phyloP scores from a whole-genome alignment of 768 basidiomycete genomes.

The Obba rivulosa region DNA sequence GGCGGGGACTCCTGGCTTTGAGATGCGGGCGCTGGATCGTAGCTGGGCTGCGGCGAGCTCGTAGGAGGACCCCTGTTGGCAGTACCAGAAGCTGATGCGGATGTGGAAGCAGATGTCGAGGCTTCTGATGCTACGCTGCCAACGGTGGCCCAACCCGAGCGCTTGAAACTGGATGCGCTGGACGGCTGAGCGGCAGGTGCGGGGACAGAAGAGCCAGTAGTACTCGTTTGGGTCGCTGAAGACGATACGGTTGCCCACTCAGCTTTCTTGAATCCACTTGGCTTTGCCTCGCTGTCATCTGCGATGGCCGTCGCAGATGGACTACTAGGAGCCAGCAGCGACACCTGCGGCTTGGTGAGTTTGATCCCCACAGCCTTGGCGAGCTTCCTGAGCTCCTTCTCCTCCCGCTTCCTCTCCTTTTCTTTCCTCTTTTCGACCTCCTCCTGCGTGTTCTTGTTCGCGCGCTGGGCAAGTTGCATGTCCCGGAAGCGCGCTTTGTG shows the following conservation, averaged over 20 bases:
- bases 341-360: slow-evolving; percentile 35
- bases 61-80: neutral
- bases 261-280: slow-evolving; percentile 33
- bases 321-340: slow-evolving; percentile 7
- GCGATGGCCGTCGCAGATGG: neutral
- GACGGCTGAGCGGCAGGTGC: slow-evolving; percentile 13
- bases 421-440: slow-evolving; percentile 75
- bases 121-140: slow-evolving; percentile 15
- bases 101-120: slow-evolving; percentile 6
- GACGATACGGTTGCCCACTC: slow-evolving; percentile 41
- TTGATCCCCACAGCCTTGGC: slow-evolving; percentile 79
- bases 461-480: slow-evolving; percentile 70
- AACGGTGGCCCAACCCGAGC: slow-evolving; percentile 47
- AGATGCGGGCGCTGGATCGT: slow-evolving; percentile 3
- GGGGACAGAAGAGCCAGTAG: slow-evolving; percentile 11
- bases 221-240: slow-evolving; percentile 16
- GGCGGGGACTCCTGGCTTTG: neutral
- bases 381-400: slow-evolving; percentile 79
- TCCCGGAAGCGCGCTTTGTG: slow-evolving; percentile 79
- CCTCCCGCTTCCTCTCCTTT: slow-evolving; percentile 81
- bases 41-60: neutral
- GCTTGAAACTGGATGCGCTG: slow-evolving; percentile 29
- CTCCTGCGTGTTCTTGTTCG: slow-evolving; percentile 49
- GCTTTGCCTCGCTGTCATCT: slow-evolving; percentile 8
- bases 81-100: slow-evolving; percentile 3